Evolutionary conservation across 192 early-diverging fungal species (phyloP).

Genomic region (Entophlyctis helioformis): DNA sequence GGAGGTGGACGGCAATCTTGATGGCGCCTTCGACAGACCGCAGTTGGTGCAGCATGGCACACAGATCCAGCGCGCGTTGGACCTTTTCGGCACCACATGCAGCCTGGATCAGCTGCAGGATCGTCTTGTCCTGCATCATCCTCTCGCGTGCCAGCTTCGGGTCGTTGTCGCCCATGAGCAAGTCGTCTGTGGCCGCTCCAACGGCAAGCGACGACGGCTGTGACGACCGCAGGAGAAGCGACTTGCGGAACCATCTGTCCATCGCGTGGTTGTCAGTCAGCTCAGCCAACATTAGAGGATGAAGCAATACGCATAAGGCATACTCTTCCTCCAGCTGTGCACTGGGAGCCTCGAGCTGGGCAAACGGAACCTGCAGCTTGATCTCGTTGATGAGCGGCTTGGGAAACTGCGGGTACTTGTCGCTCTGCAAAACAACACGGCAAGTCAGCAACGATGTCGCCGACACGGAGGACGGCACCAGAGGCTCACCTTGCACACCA

Average conservation of each 20-base stretch:
- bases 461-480: neutral
- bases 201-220: no score
- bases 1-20: conserved; percentile 63
- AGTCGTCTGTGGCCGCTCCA: no score
- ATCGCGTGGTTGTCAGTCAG: no score
- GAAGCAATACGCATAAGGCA: conserved; percentile 7
- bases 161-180: no score
- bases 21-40: conserved; percentile 70
- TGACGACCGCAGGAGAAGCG: no score
- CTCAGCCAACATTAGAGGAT: no score
- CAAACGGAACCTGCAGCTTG: conserved; percentile 51
- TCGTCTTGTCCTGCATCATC: conserved; percentile 74
- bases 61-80: conserved; percentile 72
- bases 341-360: conserved; percentile 30
- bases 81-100: conserved; percentile 69
- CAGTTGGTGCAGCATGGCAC: conserved; percentile 43
- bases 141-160: no score
- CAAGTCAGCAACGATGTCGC: conserved; percentile 1
- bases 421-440: conserved; percentile 24
- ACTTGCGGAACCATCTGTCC: no score
- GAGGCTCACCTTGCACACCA: conserved; percentile 50
- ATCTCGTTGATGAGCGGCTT: conserved; percentile 58
- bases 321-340: conserved; percentile 21
- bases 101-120: conserved; percentile 56
- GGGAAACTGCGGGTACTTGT: conserved; percentile 54